Evolutionary conservation across 495 filamentous ascomycete genomes (phyloP).

Genomic region (Penicillium manginii): DNA sequence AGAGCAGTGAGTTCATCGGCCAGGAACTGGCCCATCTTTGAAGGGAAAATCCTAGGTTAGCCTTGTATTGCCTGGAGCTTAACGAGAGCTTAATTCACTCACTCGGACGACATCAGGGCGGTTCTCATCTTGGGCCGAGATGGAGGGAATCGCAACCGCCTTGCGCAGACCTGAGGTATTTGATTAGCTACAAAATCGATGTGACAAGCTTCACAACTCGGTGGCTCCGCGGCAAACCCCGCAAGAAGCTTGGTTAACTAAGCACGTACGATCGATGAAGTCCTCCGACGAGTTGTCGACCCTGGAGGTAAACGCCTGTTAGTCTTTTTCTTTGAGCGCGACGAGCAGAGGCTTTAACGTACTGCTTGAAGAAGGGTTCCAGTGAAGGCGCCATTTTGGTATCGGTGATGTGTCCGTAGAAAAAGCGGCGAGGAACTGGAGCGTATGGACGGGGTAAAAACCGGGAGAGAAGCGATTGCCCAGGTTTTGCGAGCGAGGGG

Average conservation of each 20-base stretch:
- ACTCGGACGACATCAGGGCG: constrained; percentile 83
- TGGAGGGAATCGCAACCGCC: constrained; percentile 93
- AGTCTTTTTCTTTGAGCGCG: neutral
- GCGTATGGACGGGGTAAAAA: constrained; percentile 21
- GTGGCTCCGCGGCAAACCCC: neutral
- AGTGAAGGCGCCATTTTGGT: constrained; percentile 81
- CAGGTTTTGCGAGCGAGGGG: constrained; percentile 33
- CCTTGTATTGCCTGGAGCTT: neutral
- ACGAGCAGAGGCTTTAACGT: constrained; percentile 24
- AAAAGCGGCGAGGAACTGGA: constrained; percentile 37
- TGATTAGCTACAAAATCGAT: constrained; percentile 9
- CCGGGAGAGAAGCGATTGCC: constrained; percentile 24
- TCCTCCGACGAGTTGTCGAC: constrained; percentile 78
- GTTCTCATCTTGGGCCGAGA: constrained; percentile 88
- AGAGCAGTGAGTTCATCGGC: constrained; percentile 78
- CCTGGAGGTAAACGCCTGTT: constrained; percentile 37
- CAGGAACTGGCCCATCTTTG: constrained; percentile 89
- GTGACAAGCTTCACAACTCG: neutral
- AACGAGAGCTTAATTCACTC: constrained; percentile 18
- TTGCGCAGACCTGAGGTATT: constrained; percentile 65
- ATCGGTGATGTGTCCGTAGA: constrained; percentile 51
- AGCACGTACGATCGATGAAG: constrained; percentile 81
- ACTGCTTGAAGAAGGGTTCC: constrained; percentile 83
- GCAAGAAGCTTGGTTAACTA: constrained; percentile 2
- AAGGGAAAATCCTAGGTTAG: constrained; percentile 12